Conservation (phyloP, 2,329 filamentous ascomycete genomes). For the Aureobasidium subglaciale region DNA sequence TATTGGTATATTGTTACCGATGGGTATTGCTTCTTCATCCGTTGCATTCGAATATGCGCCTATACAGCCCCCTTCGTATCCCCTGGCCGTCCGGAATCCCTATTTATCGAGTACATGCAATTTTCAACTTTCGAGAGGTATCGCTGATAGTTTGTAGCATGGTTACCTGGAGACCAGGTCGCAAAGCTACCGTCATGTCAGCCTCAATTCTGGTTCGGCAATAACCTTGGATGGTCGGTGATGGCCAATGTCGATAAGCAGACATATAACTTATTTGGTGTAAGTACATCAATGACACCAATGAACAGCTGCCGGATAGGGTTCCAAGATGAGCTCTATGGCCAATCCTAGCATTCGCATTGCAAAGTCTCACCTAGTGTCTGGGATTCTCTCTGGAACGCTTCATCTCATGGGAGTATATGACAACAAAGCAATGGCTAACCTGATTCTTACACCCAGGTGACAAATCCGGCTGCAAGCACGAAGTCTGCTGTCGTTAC, state of each 20-base stretch:
- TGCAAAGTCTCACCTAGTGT: no score
- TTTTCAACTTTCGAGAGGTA: background rate
- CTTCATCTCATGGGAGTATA: no score
- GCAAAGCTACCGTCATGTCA: slow-evolving; percentile 31
- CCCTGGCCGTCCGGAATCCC: slow-evolving; percentile 37
- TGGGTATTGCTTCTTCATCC: background rate
- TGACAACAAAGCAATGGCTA: no score
- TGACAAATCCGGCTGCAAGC: slow-evolving; percentile 20
- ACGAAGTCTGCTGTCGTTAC: slow-evolving; percentile 30
- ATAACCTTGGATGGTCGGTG: slow-evolving; percentile 36
- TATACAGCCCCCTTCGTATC: slow-evolving; percentile 36
- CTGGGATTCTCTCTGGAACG: no score
- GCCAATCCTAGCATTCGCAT: no score
- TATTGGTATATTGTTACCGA: background rate
- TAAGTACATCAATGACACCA: no score
- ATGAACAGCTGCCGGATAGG: no score
- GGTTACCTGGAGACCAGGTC: slow-evolving; percentile 37
- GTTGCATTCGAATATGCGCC: slow-evolving; percentile 20
- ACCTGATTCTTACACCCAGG: no score
- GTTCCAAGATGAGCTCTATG: no score
- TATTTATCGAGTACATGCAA: slow-evolving; percentile 31
- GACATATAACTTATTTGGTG: slow-evolving; percentile 37
- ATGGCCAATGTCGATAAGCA: slow-evolving; percentile 36
- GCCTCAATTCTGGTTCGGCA: slow-evolving; percentile 39
- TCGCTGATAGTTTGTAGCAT: slow-evolving; percentile 22